phyloP scores from a whole-genome alignment of 73 alveolate genomes.

The Uronychia binucleata region DNA sequence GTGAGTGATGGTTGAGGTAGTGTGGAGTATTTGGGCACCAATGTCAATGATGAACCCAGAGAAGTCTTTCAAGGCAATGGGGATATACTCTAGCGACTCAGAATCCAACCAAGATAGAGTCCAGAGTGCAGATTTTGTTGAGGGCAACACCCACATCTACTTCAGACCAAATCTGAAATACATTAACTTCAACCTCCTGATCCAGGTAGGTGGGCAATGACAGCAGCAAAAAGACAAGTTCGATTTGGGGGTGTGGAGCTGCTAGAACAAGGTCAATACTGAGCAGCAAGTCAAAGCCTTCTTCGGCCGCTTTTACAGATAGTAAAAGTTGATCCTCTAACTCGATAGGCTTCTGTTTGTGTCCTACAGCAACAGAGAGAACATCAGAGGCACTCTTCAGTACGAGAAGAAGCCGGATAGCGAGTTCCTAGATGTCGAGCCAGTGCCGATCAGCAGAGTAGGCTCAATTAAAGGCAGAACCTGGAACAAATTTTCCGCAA shows the following conservation, averaged over 20 bases:
- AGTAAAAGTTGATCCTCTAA: background rate
- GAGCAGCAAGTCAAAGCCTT: conserved; percentile 30
- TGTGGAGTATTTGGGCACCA: background rate
- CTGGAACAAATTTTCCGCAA: conserved; percentile 3
- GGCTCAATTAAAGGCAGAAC: background rate
- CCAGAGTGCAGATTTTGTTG: background rate
- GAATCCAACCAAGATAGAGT: background rate
- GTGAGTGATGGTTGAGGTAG: too few relatives aligned
- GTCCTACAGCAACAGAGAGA: conserved; percentile 10
- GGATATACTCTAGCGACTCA: background rate
- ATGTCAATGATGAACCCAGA: background rate
- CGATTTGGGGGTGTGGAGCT: conserved; percentile 61
- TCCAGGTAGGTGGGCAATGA: background rate
- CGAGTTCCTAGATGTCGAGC: background rate
- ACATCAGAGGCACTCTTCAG: background rate
- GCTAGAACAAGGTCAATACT: conserved; percentile 38
- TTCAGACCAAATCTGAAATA: background rate
- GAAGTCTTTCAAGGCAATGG: background rate
- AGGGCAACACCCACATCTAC: background rate
- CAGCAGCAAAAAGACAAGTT: background rate
- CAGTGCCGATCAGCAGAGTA: conserved; percentile 27
- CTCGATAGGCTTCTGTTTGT: conserved; percentile 17
- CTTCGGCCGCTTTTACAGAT: conserved; percentile 42
- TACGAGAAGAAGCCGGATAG: background rate
- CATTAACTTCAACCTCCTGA: background rate